These are phyloP conservation scores for Saitozyma sp. DNA, from an alignment of 768 basidiomycete genomes.

Conservation along the genomic window DNA sequence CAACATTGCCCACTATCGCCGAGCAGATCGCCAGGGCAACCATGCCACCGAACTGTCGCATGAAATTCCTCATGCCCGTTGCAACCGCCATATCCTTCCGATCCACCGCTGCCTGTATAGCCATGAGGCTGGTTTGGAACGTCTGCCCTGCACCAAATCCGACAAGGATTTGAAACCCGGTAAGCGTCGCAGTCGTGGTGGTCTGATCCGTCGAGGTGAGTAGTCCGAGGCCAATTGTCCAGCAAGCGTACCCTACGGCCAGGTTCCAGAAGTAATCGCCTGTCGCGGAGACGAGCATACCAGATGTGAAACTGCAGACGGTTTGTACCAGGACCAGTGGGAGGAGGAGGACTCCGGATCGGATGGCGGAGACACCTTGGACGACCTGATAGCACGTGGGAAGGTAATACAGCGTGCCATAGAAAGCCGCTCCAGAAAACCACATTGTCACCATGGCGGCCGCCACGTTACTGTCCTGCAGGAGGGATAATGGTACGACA, in stretches of 20 bases:
- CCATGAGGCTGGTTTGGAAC: constrained; percentile 38
- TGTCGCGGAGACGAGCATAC: constrained; percentile 63
- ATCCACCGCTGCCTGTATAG: constrained; percentile 69
- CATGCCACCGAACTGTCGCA: constrained; percentile 67
- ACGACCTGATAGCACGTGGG: constrained; percentile 68
- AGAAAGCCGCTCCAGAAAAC: constrained; percentile 56
- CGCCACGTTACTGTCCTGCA: constrained; percentile 64
- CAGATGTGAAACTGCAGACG: constrained; percentile 56
- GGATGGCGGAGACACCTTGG: constrained; percentile 63
- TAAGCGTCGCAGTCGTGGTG: constrained; percentile 59
- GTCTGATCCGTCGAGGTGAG: constrained; percentile 62
- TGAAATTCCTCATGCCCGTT: constrained; percentile 59
- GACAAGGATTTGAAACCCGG: constrained; percentile 63
- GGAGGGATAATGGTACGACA: constrained; percentile 71
- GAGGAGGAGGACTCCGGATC: constrained; percentile 64
- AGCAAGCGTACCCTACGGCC: constrained; percentile 64
- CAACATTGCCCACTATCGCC: constrained; percentile 15
- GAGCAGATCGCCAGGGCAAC: constrained; percentile 59
- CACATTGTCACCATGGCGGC: constrained; percentile 71
- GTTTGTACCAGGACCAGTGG: constrained; percentile 67
- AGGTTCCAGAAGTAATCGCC: constrained; percentile 65
- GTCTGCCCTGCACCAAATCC: constrained; percentile 63
- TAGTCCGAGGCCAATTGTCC: constrained; percentile 67
- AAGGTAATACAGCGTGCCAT: constrained; percentile 61
- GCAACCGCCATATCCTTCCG: constrained; percentile 72